These are phyloP conservation scores for Aristolochia fimbriata DNA, from an alignment of 164 flowering plant genomes.

Conservation along the genomic window DNA sequence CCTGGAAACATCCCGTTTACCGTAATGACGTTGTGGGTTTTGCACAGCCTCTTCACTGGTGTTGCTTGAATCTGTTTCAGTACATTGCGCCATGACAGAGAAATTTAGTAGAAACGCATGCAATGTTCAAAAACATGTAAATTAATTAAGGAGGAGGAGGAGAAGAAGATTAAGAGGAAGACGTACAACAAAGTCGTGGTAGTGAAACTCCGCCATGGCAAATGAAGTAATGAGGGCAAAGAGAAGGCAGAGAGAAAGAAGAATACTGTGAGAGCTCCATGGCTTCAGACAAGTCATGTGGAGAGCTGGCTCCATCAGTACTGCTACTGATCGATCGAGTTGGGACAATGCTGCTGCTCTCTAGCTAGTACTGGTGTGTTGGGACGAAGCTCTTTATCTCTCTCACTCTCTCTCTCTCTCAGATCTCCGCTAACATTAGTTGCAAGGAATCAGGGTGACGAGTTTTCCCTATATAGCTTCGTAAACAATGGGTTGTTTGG, in stretches of 20 bases:
- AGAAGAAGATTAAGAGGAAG: neutral
- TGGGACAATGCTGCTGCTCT: neutral
- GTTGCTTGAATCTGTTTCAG: slow-evolving; percentile 63
- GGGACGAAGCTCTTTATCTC: no score
- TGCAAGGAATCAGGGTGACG: slow-evolving; percentile 4
- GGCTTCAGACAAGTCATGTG: slow-evolving; percentile 4
- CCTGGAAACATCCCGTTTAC: slow-evolving; percentile 89
- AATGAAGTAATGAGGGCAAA: slow-evolving; percentile 5
- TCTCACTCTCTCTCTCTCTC: no score
- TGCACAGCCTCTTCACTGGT: slow-evolving; percentile 97
- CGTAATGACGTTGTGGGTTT: slow-evolving; percentile 51
- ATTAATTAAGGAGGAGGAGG: neutral
- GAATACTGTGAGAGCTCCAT: slow-evolving; percentile 2
- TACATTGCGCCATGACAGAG: no score
- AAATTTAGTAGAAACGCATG: no score
- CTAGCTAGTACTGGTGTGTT: no score
- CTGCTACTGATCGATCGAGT: neutral
- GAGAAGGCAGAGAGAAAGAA: slow-evolving; percentile 5
- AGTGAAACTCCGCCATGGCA: slow-evolving; percentile 23
- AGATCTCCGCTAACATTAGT: neutral
- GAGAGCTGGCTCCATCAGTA: slow-evolving; percentile 5
- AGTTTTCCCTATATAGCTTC: slow-evolving; percentile 6
- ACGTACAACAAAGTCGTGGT: slow-evolving; percentile 55
- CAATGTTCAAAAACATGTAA: neutral
- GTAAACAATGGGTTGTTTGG: slow-evolving; percentile 9